Evolutionary conservation across 1,284 basidiomycete species (phyloP).

Genomic region (Trichosporon inkin): DNA sequence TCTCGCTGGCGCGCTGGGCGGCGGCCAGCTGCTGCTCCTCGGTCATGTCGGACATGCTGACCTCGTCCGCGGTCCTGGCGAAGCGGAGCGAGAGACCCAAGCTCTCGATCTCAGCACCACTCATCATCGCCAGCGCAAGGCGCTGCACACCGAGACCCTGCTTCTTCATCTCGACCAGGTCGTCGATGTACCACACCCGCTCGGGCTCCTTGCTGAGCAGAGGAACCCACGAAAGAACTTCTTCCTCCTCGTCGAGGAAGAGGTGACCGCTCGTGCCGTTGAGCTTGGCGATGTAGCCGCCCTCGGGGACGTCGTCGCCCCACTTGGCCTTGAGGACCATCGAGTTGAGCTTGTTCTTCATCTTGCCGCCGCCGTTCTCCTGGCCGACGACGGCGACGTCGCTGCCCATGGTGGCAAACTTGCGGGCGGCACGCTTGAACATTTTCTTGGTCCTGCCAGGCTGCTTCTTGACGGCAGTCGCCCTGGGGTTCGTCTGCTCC

Average conservation of each 20-base stretch:
- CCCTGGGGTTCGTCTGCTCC: no score
- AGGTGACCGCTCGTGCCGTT: constrained; percentile 7
- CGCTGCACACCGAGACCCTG: constrained; percentile 45
- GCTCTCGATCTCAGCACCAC: constrained; percentile 48
- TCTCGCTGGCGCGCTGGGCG: constrained; percentile 1
- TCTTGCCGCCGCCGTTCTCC: not conserved
- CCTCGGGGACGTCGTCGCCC: constrained; percentile 16
- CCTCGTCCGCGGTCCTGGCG: constrained; percentile 6
- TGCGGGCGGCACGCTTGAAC: constrained; percentile 1
- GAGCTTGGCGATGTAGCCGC: constrained; percentile 8
- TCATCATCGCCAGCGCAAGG: constrained; percentile 50
- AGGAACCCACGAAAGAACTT: constrained; percentile 4
- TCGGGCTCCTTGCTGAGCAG: constrained; percentile 4
- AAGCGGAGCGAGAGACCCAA: constrained; percentile 42
- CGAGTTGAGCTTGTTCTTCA: not conserved
- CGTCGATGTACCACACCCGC: constrained; percentile 12
- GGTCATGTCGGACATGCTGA: not conserved
- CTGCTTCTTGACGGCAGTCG: constrained; percentile 29
- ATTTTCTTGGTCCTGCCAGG: constrained; percentile 37
- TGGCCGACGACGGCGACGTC: constrained; percentile 14
- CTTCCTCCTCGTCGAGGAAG: constrained; percentile 11
- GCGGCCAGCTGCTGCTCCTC: not conserved
- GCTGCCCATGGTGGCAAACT: constrained; percentile 9
- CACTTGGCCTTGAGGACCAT: constrained; percentile 10
- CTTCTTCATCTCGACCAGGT: constrained; percentile 19